phyloP scores from a whole-genome alignment of 31 red algal genomes.

The Endocladia muricata region DNA sequence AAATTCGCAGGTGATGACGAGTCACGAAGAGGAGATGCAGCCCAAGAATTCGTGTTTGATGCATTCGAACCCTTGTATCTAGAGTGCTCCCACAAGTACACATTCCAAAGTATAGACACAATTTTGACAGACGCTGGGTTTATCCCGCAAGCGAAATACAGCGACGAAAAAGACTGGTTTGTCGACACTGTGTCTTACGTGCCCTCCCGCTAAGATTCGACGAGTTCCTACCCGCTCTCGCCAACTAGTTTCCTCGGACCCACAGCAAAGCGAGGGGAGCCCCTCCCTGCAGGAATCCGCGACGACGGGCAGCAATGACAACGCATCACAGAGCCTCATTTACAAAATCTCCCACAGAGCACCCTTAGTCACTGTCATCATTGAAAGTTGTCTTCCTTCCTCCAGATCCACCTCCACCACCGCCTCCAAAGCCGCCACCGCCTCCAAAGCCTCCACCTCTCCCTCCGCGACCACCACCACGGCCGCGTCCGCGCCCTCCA shows the following conservation, averaged over 20 bases:
- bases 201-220: not conserved
- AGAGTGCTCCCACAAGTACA: conserved; percentile 88
- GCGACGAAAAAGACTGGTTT: conserved; percentile 63
- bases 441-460: conserved; percentile 12
- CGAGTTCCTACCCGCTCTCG: no score
- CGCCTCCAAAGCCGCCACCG: not conserved
- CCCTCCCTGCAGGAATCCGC: no score
- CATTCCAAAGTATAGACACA: conserved; percentile 35
- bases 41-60: conserved; percentile 38
- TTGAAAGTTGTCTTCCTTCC: conserved; percentile 67
- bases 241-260: not conserved
- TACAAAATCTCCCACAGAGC: no score
- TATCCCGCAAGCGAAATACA: conserved; percentile 34
- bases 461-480: conserved; percentile 4
- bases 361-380: conserved; percentile 64
- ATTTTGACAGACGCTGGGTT: conserved; percentile 56
- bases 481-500: conserved; percentile 31
- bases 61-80: conserved; percentile 82
- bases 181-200: conserved; percentile 46
- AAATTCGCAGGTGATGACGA: not conserved
- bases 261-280: no score
- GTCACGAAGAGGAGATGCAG: not conserved
- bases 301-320: no score
- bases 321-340: no score
- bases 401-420: conserved; percentile 4